These are phyloP conservation scores for Tulasnella sp. DNA, from an alignment of 768 basidiomycete genomes.

Conservation along the genomic window DNA sequence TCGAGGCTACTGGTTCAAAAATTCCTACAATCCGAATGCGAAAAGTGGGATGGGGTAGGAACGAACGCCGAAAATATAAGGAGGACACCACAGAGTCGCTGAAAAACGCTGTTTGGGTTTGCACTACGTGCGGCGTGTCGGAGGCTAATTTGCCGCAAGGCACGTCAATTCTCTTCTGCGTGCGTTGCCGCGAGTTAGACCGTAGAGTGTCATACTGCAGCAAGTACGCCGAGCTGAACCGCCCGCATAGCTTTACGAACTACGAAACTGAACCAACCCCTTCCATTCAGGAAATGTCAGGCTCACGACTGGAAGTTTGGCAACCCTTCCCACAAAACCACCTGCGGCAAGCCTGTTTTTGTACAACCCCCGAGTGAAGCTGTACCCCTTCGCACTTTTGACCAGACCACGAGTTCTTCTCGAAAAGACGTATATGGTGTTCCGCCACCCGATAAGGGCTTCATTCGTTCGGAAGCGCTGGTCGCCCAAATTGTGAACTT, in stretches of 20 bases:
- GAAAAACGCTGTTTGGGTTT: background rate
- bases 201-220: background rate
- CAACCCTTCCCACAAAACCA: background rate
- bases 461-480: background rate
- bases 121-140: background rate
- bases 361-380: background rate
- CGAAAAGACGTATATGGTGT: background rate
- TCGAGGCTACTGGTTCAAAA: background rate
- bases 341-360: background rate
- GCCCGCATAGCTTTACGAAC: too few species aligned
- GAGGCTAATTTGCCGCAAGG: background rate
- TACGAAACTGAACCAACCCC: too few species aligned
- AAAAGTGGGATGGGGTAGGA: background rate
- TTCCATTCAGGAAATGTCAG: background rate
- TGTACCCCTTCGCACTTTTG: background rate
- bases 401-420: background rate
- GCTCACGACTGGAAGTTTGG: background rate
- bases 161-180: background rate
- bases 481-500: background rate
- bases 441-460: background rate
- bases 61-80: too few species aligned
- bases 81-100: too few species aligned
- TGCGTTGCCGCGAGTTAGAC: background rate
- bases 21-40: background rate
- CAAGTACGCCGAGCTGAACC: background rate